Percentiles rank a stretch among this genome's conserved stretches.
Evolutionary conservation across 495 filamentous ascomycete species (phyloP).

Genomic region (Lineolata rhizophorae): DNA sequence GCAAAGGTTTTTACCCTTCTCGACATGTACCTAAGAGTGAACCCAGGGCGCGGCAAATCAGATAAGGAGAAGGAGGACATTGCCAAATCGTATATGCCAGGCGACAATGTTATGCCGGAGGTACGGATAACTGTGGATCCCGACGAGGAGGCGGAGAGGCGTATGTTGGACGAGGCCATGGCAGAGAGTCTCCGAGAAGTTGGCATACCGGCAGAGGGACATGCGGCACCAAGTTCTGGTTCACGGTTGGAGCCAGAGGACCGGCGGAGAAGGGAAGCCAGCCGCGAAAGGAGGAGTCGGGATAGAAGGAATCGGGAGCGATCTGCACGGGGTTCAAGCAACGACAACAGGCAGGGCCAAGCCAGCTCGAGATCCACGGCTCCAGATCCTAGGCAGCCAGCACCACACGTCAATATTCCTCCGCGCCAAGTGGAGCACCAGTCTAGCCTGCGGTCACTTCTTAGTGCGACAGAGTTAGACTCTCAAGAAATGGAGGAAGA

Average conservation of each 20-base stretch:
- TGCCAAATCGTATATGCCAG: slow-evolving; percentile 45
- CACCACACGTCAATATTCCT: slow-evolving; percentile 5
- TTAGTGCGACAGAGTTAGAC: slow-evolving; percentile 55
- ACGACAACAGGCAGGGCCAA: slow-evolving; percentile 6
- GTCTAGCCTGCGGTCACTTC: slow-evolving; percentile 59
- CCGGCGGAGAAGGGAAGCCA: slow-evolving; percentile 3
- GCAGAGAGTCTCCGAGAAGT: slow-evolving; percentile 50
- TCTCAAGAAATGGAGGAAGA: slow-evolving; percentile 61
- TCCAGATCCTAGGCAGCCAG: slow-evolving; percentile 3
- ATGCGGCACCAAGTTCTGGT: background rate
- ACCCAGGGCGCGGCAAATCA: slow-evolving; percentile 46
- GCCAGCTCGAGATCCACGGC: background rate
- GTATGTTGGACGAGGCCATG: slow-evolving; percentile 46
- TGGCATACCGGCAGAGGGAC: slow-evolving; percentile 22
- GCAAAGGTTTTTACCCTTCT: slow-evolving; percentile 63
- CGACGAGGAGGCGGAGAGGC: slow-evolving; percentile 40
- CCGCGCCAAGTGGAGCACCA: slow-evolving; percentile 57
- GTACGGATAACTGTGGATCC: slow-evolving; percentile 26
- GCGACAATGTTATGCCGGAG: slow-evolving; percentile 49
- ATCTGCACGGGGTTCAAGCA: slow-evolving; percentile 6
- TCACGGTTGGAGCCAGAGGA: background rate
- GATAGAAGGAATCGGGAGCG: slow-evolving; percentile 5
- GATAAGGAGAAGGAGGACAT: slow-evolving; percentile 51
- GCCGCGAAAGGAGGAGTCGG: slow-evolving; percentile 19
- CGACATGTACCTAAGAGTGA: slow-evolving; percentile 52